Evolutionary conservation across 1,139 yeast species (phyloP), one percentile per base, ranked within the genome.

Genomic region (Taphrina betulina): DNA sequence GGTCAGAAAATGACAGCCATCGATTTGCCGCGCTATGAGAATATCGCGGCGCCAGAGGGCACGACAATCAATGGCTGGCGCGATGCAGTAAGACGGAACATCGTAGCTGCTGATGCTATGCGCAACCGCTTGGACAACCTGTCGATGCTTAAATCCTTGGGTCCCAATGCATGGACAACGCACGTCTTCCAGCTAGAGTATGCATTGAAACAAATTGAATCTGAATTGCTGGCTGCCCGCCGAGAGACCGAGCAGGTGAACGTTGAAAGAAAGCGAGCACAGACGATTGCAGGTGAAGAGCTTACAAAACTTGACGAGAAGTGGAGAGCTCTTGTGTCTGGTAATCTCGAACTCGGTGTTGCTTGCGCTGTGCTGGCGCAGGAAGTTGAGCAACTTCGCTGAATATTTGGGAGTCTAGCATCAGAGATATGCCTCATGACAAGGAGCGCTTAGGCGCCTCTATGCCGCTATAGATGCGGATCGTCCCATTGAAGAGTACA

Each of bases 141-240:
- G 12, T n/a, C 48, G 10, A 22, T 52, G 10, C 16, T 52, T 16
- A 42, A 42, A 20, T 35, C 46, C 7, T 43, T 42, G 17, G 56
- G 56, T 4, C 23, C 50, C 12, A 52, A 52, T 26, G 56, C 56
- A 8, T 52, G 56, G 56, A 26, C 40, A 5, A 26, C 35, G 16
- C 56, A 52, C 34, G 43, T 52, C 14, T 34, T 31, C 22, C 41
- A 34, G 28, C 37, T 52, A 23, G 50, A 42, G 22, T 33, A 42
- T 4, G 7, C 40, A 10, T 37, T 52, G 29, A 42, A 35, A 33
- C 42, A 26, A 24, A 17, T 42, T 5, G 56, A 52, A 31, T 33
- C 45, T 12, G 37, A 34, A 20, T 28, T 41, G 37, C 50, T 41
- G 12, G 37, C 37, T 10, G 29, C 35, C 5, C 50, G 46, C 5